Evolutionary conservation across 768 basidiomycete genomes (phyloP).

Genomic region (Lyophyllum atratum): DNA sequence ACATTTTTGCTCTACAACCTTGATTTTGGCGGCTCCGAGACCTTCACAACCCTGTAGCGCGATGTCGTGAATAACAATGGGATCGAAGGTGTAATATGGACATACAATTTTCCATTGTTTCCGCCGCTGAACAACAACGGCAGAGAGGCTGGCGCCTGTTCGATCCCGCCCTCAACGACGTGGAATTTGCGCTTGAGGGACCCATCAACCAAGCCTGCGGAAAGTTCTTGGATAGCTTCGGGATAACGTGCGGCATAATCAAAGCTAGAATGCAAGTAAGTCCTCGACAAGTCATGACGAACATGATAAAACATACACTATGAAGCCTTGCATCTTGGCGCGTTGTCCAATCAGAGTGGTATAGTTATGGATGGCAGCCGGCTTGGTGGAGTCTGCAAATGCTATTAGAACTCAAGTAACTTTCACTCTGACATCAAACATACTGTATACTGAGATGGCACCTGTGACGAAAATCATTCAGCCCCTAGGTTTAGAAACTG

Average conservation of each 20-base stretch:
- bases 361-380: conserved; percentile 70
- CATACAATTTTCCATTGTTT: conserved; percentile 78
- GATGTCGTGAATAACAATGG: neutral
- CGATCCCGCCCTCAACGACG: conserved; percentile 69
- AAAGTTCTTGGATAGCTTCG: conserved; percentile 58
- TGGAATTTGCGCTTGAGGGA: conserved; percentile 82
- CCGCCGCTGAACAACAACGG: conserved; percentile 73
- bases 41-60: conserved; percentile 52
- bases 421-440: conserved; percentile 19
- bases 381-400: conserved; percentile 53
- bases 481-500: neutral
- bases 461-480: conserved; percentile 39
- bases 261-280: conserved; percentile 44
- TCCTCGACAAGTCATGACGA: neutral
- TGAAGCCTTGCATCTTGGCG: conserved; percentile 82
- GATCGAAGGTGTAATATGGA: neutral
- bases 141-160: conserved; percentile 71
- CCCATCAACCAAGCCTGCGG: conserved; percentile 60
- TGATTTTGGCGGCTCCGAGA: conserved; percentile 45
- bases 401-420: neutral
- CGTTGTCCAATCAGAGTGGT: conserved; percentile 72
- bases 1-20: conserved; percentile 29
- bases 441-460: conserved; percentile 85
- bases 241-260: conserved; percentile 71
- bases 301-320: conserved; percentile 54